A percentile compares a stretch with the other conserved stretches of the same genome.
phyloP scores from a whole-genome alignment of 2,329 filamentous ascomycete genomes.

The Penicillium sp. region DNA sequence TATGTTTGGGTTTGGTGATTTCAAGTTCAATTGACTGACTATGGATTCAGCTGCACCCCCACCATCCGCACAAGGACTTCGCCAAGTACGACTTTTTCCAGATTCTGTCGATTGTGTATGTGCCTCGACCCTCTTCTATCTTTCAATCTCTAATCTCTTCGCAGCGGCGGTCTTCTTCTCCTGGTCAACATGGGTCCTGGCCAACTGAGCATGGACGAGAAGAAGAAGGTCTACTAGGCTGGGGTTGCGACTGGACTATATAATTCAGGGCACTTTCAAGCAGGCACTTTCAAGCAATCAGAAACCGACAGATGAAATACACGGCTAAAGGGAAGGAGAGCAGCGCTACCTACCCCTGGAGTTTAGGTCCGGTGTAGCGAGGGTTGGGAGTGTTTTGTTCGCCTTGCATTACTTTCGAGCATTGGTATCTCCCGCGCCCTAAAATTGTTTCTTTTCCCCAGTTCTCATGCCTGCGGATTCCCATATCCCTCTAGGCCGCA shows the following conservation, averaged over 20 bases:
- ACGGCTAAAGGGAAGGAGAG: not conserved
- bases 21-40: conserved; percentile 13
- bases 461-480: not conserved
- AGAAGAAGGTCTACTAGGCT: conserved; percentile 97
- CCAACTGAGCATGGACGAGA: conserved; percentile 97
- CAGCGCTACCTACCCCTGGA: not conserved
- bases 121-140: conserved; percentile 13
- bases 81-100: conserved; percentile 99
- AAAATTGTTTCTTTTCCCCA: not conserved
- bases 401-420: not conserved
- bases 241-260: conserved; percentile 9
- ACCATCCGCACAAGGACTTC: conserved; percentile 99
- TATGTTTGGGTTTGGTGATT: conserved; percentile 48
- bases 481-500: not conserved
- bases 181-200: conserved; percentile 98
- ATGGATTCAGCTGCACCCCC: conserved; percentile 70
- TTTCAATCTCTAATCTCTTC: conserved; percentile 2
- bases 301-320: conserved; percentile 12
- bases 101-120: conserved; percentile 91
- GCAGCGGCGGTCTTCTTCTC: conserved; percentile 78
- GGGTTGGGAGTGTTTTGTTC: not conserved
- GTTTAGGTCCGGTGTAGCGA: not conserved
- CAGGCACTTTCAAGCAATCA: conserved; percentile 5
- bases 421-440: not conserved
- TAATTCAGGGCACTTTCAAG: conserved; percentile 9